These are phyloP conservation scores for Patellifolia procumbens DNA, from an alignment of 179 eudicot genomes.

Conservation along the genomic window DNA sequence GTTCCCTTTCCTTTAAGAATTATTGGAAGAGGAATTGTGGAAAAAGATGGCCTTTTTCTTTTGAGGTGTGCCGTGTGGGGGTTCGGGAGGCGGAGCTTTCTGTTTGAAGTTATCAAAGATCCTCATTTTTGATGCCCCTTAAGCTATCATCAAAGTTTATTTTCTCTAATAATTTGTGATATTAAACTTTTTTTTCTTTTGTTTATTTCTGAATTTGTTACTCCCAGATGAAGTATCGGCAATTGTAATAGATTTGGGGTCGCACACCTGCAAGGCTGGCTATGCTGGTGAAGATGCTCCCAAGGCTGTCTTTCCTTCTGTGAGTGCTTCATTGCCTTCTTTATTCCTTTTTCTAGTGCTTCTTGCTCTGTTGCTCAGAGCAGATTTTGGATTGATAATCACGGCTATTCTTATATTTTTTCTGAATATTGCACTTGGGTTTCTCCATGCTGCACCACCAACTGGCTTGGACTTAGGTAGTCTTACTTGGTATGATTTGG, in stretches of 20 bases:
- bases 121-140: too few species aligned
- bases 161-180: not conserved
- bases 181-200: not conserved
- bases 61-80: too few species aligned
- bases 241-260: slow-evolving; percentile 85
- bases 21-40: not conserved
- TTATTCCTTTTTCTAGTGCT: not conserved
- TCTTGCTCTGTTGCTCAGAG: not conserved
- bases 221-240: slow-evolving; percentile 92
- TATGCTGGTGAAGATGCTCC: slow-evolving; percentile 99
- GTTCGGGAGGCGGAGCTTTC: not conserved
- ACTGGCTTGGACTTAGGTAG: not conserved
- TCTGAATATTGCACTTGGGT: not conserved
- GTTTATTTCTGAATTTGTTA: not conserved
- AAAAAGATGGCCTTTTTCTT: not conserved
- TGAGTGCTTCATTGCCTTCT: slow-evolving; percentile 31
- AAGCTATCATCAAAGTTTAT: not conserved
- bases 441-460: not conserved
- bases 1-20: not conserved
- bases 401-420: not conserved
- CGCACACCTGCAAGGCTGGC: slow-evolving; percentile 93
- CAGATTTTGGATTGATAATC: not conserved
- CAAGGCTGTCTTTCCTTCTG: slow-evolving; percentile 95
- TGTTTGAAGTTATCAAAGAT: not conserved
- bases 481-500: not conserved